These are phyloP conservation scores for Aspergillus caelatus DNA, from an alignment of 2,329 filamentous ascomycete species.

Conservation along the genomic window DNA sequence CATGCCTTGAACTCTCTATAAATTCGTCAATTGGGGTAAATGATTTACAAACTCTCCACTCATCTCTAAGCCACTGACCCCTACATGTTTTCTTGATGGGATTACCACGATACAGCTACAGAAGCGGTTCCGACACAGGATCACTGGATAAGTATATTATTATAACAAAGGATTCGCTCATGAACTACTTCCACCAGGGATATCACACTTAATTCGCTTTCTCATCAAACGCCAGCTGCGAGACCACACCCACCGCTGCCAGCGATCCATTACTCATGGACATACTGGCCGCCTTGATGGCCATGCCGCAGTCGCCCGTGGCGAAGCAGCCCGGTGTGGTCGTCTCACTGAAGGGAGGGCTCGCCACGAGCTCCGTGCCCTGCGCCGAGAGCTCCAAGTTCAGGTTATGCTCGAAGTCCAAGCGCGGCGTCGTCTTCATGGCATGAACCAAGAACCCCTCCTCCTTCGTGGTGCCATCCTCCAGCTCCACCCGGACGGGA, in stretches of 20 bases:
- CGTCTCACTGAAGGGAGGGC: constrained; percentile 53
- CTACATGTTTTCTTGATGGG: no score
- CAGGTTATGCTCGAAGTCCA: neutral
- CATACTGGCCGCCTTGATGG: constrained; percentile 13
- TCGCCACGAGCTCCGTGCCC: constrained; percentile 5
- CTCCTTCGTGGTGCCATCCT: neutral
- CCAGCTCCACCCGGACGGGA: constrained; percentile 9
- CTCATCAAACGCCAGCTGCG: constrained; percentile 1
- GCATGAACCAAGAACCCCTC: constrained; percentile 31
- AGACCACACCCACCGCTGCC: constrained; percentile 5
- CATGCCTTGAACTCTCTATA: no score
- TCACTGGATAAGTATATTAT: no score
- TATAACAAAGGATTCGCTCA: no score
- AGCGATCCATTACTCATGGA: constrained; percentile 9
- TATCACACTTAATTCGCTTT: no score
- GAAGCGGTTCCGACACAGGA: no score
- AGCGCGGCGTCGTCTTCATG: neutral
- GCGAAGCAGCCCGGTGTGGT: constrained; percentile 57
- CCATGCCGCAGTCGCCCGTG: constrained; percentile 52
- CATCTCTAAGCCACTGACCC: no score
- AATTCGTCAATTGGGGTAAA: no score
- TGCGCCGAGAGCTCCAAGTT: neutral
- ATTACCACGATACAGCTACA: no score
- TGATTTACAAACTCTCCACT: no score
- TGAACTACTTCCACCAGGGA: no score